phyloP scores from a whole-genome alignment of 169 alveolate species.

The Miamiensis avidus region DNA sequence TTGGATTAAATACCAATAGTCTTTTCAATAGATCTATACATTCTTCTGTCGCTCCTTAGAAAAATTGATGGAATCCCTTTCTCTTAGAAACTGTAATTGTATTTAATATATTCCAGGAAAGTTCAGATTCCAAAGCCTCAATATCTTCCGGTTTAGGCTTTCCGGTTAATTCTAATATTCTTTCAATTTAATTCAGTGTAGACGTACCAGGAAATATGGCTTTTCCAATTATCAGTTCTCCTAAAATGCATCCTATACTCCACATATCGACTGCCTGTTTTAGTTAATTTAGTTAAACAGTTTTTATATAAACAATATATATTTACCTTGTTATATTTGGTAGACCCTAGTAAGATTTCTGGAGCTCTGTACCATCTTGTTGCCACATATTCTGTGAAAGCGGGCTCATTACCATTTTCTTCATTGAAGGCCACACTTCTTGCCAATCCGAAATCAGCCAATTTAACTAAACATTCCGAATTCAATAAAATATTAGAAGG shows the following conservation, averaged over 20 bases:
- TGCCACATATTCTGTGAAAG: constrained; percentile 88
- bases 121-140: constrained; percentile 28
- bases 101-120: constrained; percentile 38
- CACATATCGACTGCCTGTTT: constrained; percentile 75
- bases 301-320: constrained; percentile 1
- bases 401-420: constrained; percentile 26
- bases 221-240: constrained; percentile 60
- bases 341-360: constrained; percentile 76
- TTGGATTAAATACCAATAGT: constrained; percentile 50
- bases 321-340: constrained; percentile 44
- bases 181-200: constrained; percentile 64
- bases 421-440: constrained; percentile 43
- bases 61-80: constrained; percentile 34
- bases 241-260: constrained; percentile 74
- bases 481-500: constrained; percentile 63
- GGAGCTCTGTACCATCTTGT: constrained; percentile 93
- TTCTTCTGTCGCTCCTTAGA: constrained; percentile 37
- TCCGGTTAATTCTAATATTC: constrained; percentile 68
- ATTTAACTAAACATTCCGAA: constrained; percentile 61
- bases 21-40: constrained; percentile 37
- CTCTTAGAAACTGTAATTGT: constrained; percentile 24
- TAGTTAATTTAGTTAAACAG: constrained; percentile 61
- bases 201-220: constrained; percentile 66
- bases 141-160: constrained; percentile 65
- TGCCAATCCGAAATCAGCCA: constrained; percentile 73